Evolutionary conservation across 495 filamentous ascomycete genomes (phyloP).

Genomic region (Penicillium pancosmium): DNA sequence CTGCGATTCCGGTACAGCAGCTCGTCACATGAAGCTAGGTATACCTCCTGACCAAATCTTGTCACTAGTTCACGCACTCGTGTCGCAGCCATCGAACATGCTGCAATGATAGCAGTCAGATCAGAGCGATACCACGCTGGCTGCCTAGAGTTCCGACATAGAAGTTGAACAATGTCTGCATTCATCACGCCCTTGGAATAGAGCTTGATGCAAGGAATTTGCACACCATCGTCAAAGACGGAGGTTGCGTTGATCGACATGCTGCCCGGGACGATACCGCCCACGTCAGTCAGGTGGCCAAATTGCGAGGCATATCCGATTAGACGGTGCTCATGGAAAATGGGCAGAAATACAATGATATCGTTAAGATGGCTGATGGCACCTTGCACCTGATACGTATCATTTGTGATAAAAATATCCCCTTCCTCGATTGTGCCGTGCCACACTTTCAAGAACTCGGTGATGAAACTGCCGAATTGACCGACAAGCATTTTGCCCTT

Average conservation of each 20-base stretch:
- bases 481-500: conserved; percentile 54
- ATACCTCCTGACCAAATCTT: conserved; percentile 46
- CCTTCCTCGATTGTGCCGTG: conserved; percentile 49
- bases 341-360: conserved; percentile 49
- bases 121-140: conserved; percentile 55
- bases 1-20: conserved; percentile 47
- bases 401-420: conserved; percentile 55
- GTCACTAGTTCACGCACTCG: conserved; percentile 48
- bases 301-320: conserved; percentile 55
- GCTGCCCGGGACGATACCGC: conserved; percentile 53
- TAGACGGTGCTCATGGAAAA: conserved; percentile 43
- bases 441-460: conserved; percentile 48
- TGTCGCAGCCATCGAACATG: conserved; percentile 47
- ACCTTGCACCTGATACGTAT: conserved; percentile 52
- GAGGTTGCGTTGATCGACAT: conserved; percentile 55
- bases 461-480: conserved; percentile 56
- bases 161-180: conserved; percentile 42
- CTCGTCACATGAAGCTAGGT: conserved; percentile 46
- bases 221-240: conserved; percentile 54
- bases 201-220: conserved; percentile 54
- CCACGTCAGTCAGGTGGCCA: conserved; percentile 54
- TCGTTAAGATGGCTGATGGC: conserved; percentile 54
- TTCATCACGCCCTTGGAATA: conserved; percentile 48
- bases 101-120: conserved; percentile 49
- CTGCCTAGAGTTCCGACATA: conserved; percentile 52